Evolutionary conservation across 2,329 filamentous ascomycete genomes (phyloP).

Genomic region (Neonectria neomacrospora): DNA sequence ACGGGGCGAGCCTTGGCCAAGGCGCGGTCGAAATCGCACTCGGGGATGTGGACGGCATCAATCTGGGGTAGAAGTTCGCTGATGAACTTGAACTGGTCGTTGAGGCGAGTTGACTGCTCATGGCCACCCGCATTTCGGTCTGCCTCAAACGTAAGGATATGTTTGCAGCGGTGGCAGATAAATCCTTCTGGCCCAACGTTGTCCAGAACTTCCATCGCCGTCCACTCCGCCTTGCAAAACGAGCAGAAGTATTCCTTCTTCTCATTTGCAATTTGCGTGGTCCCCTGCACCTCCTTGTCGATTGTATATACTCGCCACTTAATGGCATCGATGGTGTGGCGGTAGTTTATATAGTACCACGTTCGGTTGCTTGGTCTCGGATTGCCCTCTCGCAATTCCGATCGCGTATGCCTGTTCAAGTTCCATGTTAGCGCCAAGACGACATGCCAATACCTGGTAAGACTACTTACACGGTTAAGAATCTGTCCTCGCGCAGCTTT

Average conservation of each 20-base stretch:
- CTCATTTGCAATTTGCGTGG: slow-evolving; percentile 82
- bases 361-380: slow-evolving; percentile 85
- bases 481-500: slow-evolving; percentile 84
- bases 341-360: slow-evolving; percentile 98
- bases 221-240: slow-evolving; percentile 87
- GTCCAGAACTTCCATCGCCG: slow-evolving; percentile 88
- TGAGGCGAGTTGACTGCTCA: slow-evolving; percentile 78
- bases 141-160: slow-evolving; percentile 71
- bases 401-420: slow-evolving; percentile 66
- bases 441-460: slow-evolving; percentile 28
- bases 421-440: slow-evolving; percentile 56
- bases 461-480: slow-evolving; percentile 77
- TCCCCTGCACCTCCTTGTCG: slow-evolving; percentile 87
- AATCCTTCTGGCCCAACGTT: slow-evolving; percentile 78
- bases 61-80: slow-evolving; percentile 81
- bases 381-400: slow-evolving; percentile 83
- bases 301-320: slow-evolving; percentile 93
- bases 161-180: slow-evolving; percentile 81
- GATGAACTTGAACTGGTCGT: slow-evolving; percentile 83
- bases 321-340: slow-evolving; percentile 92
- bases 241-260: slow-evolving; percentile 92
- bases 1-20: slow-evolving; percentile 72
- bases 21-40: slow-evolving; percentile 78
- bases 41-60: slow-evolving; percentile 78
- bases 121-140: slow-evolving; percentile 76